These are phyloP conservation scores for Teratosphaeriaceae sp. DNA, from an alignment of 2,329 filamentous ascomycete genomes.

Conservation along the genomic window DNA sequence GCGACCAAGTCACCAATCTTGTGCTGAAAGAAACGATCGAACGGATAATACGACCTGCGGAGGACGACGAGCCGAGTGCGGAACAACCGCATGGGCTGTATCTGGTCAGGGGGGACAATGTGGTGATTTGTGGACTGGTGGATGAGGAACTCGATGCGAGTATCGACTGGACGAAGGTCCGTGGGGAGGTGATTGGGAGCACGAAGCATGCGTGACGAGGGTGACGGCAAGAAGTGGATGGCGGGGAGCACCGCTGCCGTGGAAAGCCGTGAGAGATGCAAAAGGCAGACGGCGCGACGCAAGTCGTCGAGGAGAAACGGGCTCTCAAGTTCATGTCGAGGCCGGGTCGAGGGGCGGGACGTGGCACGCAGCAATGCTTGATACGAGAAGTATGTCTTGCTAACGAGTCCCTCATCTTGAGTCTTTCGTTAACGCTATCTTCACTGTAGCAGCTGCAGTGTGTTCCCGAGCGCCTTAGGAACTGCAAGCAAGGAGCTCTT, in stretches of 20 bases:
- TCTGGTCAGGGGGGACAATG: slow-evolving; percentile 88
- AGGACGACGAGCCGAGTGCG: slow-evolving; percentile 74
- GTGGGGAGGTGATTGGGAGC: slow-evolving; percentile 72
- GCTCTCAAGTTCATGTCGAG: no score
- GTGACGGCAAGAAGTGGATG: background rate
- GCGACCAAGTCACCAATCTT: slow-evolving; percentile 88
- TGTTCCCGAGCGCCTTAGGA: no score
- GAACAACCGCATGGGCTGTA: slow-evolving; percentile 83
- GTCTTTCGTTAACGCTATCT: no score
- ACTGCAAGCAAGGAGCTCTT: no score
- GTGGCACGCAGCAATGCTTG: no score
- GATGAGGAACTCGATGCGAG: slow-evolving; percentile 83
- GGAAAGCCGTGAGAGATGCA: background rate
- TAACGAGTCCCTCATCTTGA: no score
- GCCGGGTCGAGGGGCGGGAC: no score
- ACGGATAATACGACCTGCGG: slow-evolving; percentile 78
- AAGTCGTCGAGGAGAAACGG: no score
- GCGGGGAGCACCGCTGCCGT: background rate
- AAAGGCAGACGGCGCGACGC: no score
- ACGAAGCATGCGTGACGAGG: slow-evolving; percentile 62
- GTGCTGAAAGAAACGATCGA: slow-evolving; percentile 79
- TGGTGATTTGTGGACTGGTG: slow-evolving; percentile 81
- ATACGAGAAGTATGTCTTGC: no score
- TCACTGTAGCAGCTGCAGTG: no score
- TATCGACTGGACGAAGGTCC: slow-evolving; percentile 90